Base-by-base conservation (phyloP, 331 rosid genomes). In the Telfairia occidentalis region DNA sequence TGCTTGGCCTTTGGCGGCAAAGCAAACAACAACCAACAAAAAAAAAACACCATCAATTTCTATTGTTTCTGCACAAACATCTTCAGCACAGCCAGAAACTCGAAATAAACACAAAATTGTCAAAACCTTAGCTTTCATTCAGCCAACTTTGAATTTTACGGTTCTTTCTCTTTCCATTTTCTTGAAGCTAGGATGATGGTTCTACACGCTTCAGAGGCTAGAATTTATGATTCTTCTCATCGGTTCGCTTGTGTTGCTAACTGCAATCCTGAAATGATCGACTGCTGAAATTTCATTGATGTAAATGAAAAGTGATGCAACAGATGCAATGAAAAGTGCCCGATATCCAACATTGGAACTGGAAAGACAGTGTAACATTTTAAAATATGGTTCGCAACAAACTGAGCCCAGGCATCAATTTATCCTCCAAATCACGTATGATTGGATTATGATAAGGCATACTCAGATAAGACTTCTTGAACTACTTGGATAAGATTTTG, bases 61-160 rank as follows among this genome's bases (percentile, higher is more conserved):
- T 54, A 69, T 43, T 43, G 74, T 69, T 46, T 16, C 24, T 7
- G 7, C 74, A 26, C 55, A 24, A 43, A 43, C 38, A 26, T 24
- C 40, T 24, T 28, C 54, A 69, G 55, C 55, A 21, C 37, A 43
- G 55, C 34, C 21, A 45, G 58, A 46, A 70, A 70, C 75, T 70
- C 7, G 58, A 16, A 70, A 70, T 70, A 70, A 70, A 70, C 58
- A 70, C 40, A 70, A 70, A 70, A 70, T 26, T 28, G 57, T 24
- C 38, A 26, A 70, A 43, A 70, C 58, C 55, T 29, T 45, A 1
- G 32, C 28, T 37, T 45, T 37, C 75, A 29, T 46, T 70, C 58
- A 28, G 58, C 40, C 42, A n/a, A 43, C 26, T 70, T 70, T 7
- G 40, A 28, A 45, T 15, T 3, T 70, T 40, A 45, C 75, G 45